Evolutionary conservation across 1,139 yeast species (phyloP).

Genomic region (Magnusiomyces clavatus): DNA sequence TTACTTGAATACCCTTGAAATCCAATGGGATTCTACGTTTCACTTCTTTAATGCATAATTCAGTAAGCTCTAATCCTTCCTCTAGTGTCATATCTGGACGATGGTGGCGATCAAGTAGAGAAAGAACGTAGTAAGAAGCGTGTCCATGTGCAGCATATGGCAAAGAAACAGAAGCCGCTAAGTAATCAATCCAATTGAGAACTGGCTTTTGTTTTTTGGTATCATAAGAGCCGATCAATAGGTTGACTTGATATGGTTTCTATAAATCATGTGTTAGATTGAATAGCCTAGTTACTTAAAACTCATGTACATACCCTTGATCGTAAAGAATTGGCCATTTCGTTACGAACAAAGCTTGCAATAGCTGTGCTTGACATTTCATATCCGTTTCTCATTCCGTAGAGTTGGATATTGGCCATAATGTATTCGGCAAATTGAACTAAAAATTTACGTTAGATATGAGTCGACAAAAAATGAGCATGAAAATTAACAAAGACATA

Average conservation of each 20-base stretch:
- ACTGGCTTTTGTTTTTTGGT: conserved; percentile 53
- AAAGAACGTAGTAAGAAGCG: conserved; percentile 88
- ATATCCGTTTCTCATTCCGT: conserved; percentile 75
- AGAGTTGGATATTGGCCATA: conserved; percentile 85
- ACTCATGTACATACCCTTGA: conserved; percentile 42
- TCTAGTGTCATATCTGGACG: conserved; percentile 66
- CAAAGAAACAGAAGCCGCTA: conserved; percentile 83
- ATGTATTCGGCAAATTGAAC: conserved; percentile 93
- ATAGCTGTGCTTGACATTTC: conserved; percentile 67
- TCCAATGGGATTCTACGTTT: conserved; percentile 89
- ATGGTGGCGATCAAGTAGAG: conserved; percentile 87
- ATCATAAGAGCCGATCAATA: conserved; percentile 81
- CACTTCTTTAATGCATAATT: conserved; percentile 70
- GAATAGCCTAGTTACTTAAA: neutral
- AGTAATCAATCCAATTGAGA: conserved; percentile 85
- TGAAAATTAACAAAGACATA: conserved; percentile 16
- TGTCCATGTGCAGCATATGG: conserved; percentile 98
- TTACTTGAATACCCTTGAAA: conserved; percentile 71
- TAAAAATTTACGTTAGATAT: conserved; percentile 4
- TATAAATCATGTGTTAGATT: conserved; percentile 21
- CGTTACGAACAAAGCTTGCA: conserved; percentile 81
- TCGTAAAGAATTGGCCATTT: conserved; percentile 80
- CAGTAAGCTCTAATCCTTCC: conserved; percentile 72
- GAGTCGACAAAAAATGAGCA: too few species aligned
- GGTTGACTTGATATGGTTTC: conserved; percentile 92